Evolutionary conservation across 371 early-diverging fungal genomes (phyloP).

Genomic region (Mucor mucedo): DNA sequence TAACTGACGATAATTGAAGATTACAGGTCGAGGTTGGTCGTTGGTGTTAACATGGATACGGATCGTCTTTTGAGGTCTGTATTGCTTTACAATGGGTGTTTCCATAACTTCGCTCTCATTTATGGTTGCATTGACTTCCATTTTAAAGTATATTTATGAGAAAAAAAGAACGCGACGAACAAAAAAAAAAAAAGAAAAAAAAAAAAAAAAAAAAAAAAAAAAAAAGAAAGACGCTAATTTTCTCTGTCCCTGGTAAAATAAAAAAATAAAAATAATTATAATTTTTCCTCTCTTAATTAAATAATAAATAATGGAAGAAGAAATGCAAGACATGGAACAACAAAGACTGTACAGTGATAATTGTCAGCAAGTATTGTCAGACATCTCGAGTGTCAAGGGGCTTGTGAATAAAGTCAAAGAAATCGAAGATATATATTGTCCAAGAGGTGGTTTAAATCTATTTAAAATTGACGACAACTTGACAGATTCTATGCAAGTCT

Average conservation of each 20-base stretch:
- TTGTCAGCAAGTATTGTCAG: conserved; percentile 64
- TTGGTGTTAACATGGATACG: conserved; percentile 25
- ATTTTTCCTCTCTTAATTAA: not conserved
- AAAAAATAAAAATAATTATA: not conserved
- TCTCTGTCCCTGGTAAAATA: not conserved
- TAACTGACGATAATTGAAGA: conserved; percentile 28
- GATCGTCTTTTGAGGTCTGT: conserved; percentile 67
- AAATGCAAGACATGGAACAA: not conserved
- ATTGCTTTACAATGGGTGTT: not conserved
- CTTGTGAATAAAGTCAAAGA: conserved; percentile 52
- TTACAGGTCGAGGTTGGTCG: conserved; percentile 20
- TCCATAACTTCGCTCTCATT: not conserved
- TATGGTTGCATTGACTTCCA: not conserved
- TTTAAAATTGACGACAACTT: conserved; percentile 57
- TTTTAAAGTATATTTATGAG: not conserved
- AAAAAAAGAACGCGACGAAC: too few relatives aligned
- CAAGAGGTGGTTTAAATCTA: not conserved
- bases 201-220: conserved; percentile 4
- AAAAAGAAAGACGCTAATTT: not conserved
- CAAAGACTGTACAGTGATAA: conserved; percentile 61
- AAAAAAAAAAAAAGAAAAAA: not conserved
- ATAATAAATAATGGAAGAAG: not conserved
- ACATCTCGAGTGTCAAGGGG: conserved; percentile 56
- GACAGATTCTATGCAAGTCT: conserved; percentile 69
- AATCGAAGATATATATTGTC: conserved; percentile 58